Base-by-base conservation (phyloP, 2,329 filamentous ascomycete species). In the Amylocarpus encephaloides region DNA sequence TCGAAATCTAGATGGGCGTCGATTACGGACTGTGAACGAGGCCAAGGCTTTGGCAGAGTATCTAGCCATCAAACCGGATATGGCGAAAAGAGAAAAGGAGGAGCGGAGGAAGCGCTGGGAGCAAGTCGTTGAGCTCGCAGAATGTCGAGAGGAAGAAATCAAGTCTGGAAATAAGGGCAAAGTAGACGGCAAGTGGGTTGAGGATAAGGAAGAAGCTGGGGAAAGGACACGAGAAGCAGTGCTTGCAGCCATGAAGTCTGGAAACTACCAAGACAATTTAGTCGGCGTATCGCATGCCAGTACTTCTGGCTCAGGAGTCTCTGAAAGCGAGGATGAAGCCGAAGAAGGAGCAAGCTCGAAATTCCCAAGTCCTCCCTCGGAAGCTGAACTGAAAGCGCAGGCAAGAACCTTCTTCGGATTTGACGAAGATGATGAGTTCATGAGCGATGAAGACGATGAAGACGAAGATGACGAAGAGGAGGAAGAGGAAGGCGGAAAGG, bases 21-120 rank as follows among this genome's bases (percentile, higher is more conserved):
- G 93, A 50, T 69, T 98, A 49, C 83, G 94, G 45, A 97, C 93
- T 2, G 88, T 97, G 26, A 92, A 87, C 34, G 93, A 98, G 67
- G 93, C 93, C 32, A 98, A 98, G 69, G 88, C 89, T 1, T 75
- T 98, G 16, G 93, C 94, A 0, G 91, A 97, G 67, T 97, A 96
- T 63, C 78, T 97, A 1, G 89, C 91, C 2, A 87, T 95, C 59
- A 96, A 97, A 67, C 93, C 94, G 0, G 92, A 96, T 54, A 96
- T 98, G 92, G 93, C 96, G 56, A 83, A 85, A 69, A 88, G 88
- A 65, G 90, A 97, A 67, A 92, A 90, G 64, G 91, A 96, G 66
- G 85, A 86, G 69, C 80, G 90, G 43, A 79, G 86, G 41, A 82
- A 86, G 68, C 75, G 91, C 43, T 95, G 90, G 89, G 84, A 95